Conservation (phyloP, 2,329 filamentous ascomycete genomes). For the Leptographium wingfieldii region DNA sequence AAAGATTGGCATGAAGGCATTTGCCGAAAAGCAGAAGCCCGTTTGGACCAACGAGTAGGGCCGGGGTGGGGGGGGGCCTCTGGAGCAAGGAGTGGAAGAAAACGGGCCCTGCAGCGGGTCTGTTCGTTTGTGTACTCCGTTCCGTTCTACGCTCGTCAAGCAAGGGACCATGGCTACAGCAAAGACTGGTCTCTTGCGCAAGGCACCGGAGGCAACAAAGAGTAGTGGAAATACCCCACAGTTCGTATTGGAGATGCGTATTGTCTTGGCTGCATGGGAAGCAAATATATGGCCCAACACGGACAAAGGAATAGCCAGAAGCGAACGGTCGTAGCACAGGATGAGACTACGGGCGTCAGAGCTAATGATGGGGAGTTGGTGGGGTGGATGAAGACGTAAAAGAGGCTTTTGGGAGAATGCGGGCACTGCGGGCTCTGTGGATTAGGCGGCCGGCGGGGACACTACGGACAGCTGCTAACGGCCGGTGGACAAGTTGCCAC, state of each 20-base stretch:
- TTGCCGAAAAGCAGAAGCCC: slow-evolving; percentile 87
- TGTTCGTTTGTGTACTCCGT: neutral
- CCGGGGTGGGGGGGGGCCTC: neutral
- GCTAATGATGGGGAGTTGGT: too few relatives aligned
- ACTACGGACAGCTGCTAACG: neutral
- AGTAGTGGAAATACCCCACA: neutral
- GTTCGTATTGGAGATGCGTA: neutral
- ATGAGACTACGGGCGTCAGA: neutral
- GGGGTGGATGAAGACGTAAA: too few relatives aligned
- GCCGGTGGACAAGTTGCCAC: neutral
- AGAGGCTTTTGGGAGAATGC: neutral
- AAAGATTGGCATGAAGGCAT: slow-evolving; percentile 93
- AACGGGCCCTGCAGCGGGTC: too few relatives aligned
- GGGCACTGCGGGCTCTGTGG: neutral
- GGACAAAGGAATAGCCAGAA: neutral
- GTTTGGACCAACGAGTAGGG: slow-evolving; percentile 72
- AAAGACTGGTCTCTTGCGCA: neutral
- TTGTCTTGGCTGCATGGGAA: neutral
- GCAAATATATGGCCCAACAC: neutral
- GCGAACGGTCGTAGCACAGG: neutral
- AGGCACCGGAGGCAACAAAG: neutral
- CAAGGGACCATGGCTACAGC: neutral
- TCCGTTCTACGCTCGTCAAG: neutral
- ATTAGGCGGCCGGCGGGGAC: neutral
- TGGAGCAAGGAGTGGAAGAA: neutral